Evolutionary conservation across 2,329 filamentous ascomycete genomes (phyloP).

Genomic region (Harringtonia aguacate): DNA sequence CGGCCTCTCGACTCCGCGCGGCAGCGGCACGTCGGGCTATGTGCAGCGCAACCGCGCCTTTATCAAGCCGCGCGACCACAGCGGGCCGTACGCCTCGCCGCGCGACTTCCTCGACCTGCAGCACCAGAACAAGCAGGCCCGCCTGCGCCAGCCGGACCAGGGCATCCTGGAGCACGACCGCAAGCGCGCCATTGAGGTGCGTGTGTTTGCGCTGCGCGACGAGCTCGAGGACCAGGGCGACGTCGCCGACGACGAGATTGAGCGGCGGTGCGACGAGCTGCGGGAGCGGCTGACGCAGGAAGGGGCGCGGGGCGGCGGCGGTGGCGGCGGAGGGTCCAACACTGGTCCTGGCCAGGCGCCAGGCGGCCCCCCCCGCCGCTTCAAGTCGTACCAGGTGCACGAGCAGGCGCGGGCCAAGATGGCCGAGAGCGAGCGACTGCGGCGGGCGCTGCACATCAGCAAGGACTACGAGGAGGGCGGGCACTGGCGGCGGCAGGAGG

Average conservation of each 20-base stretch:
- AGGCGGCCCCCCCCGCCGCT: too few species aligned
- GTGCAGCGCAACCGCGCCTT: slow-evolving; percentile 93
- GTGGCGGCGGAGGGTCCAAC: slow-evolving; percentile 20
- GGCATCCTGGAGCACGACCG: slow-evolving; percentile 92
- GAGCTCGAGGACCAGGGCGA: slow-evolving; percentile 84
- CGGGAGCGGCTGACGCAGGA: slow-evolving; percentile 47
- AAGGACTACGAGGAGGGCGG: slow-evolving; percentile 77
- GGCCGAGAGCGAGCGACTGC: slow-evolving; percentile 80
- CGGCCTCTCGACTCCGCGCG: slow-evolving; percentile 85
- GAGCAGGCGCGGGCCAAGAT: slow-evolving; percentile 95
- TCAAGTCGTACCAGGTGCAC: slow-evolving; percentile 92
- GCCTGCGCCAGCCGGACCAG: slow-evolving; percentile 75
- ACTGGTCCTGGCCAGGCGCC: too few species aligned
- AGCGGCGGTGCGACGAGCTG: slow-evolving; percentile 58
- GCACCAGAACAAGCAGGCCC: slow-evolving; percentile 57
- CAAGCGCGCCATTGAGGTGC: slow-evolving; percentile 82
- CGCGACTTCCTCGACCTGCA: slow-evolving; percentile 59
- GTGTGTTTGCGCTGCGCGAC: slow-evolving; percentile 84
- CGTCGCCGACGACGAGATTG: slow-evolving; percentile 83
- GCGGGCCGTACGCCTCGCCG: slow-evolving; percentile 55
- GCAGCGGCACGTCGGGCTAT: slow-evolving; percentile 93
- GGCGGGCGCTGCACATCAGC: slow-evolving; percentile 78
- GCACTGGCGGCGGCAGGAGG: slow-evolving; percentile 78
- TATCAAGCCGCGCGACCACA: slow-evolving; percentile 72
- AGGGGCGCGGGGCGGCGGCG: slow-evolving; percentile 19